Evolutionary conservation across 2,329 filamentous ascomycete genomes (phyloP).

Genomic region (Amphichorda felina): DNA sequence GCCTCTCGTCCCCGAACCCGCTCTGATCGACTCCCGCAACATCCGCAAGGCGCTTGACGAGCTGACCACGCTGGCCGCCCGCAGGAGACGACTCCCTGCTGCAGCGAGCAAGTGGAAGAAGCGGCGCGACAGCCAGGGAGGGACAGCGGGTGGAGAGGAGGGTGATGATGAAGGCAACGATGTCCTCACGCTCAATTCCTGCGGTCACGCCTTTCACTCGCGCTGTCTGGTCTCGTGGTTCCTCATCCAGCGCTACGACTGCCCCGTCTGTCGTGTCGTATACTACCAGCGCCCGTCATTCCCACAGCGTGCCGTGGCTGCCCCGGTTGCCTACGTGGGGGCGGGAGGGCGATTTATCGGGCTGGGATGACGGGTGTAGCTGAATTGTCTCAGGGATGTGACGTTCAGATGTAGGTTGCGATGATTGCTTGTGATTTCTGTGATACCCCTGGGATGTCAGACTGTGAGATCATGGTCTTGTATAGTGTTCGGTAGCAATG

Average conservation of each 20-base stretch:
- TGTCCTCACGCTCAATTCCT: constrained; percentile 21
- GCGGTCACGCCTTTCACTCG: constrained; percentile 25
- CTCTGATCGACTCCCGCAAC: constrained; percentile 6
- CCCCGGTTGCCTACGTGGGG: no score
- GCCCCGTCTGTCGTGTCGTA: constrained; percentile 23
- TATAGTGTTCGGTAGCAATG: no score
- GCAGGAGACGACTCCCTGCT: background rate
- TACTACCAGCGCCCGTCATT: constrained; percentile 14
- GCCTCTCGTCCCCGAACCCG: constrained; percentile 15
- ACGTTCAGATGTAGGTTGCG: no score
- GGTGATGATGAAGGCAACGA: constrained; percentile 12
- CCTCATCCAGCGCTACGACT: constrained; percentile 20
- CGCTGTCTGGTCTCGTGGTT: constrained; percentile 27
- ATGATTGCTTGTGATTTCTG: no score
- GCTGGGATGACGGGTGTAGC: background rate
- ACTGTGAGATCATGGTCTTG: no score
- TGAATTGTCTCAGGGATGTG: no score
- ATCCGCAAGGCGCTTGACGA: constrained; percentile 7
- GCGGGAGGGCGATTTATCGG: background rate
- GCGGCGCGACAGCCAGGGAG: background rate
- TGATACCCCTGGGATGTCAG: no score
- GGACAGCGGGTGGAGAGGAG: background rate
- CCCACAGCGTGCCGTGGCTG: no score
- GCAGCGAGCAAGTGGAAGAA: background rate
- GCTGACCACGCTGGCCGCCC: background rate